These are phyloP conservation scores for Nakazawaea molendinolei DNA, from an alignment of 805 yeast species.

Conservation along the genomic window DNA sequence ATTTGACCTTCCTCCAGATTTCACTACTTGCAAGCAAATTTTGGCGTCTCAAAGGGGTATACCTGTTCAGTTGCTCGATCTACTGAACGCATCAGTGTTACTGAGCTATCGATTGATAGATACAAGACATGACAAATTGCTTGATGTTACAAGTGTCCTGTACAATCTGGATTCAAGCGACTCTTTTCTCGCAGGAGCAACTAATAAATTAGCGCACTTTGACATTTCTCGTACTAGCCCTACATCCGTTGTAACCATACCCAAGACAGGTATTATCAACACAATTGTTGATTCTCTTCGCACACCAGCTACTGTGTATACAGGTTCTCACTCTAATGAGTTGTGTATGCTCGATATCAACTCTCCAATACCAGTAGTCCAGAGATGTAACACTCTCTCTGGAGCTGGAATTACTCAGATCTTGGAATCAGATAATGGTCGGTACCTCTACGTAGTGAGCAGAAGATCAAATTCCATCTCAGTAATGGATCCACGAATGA, in stretches of 20 bases:
- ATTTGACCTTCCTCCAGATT: too few species aligned
- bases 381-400: not conserved
- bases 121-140: constrained; percentile 25
- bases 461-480: constrained; percentile 24
- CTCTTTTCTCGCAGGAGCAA: constrained; percentile 28
- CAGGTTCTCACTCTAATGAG: too few species aligned
- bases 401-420: constrained; percentile 30
- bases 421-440: constrained; percentile 28
- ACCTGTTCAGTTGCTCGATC: constrained; percentile 28
- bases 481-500: constrained; percentile 29
- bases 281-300: too few species aligned
- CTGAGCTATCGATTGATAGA: constrained; percentile 25
- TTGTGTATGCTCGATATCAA: constrained; percentile 23
- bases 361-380: constrained; percentile 8
- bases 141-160: constrained; percentile 22
- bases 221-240: too few species aligned
- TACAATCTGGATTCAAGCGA: constrained; percentile 15
- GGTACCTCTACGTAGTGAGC: constrained; percentile 26
- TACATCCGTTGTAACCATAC: too few species aligned
- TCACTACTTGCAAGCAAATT: too few species aligned
- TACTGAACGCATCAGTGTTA: constrained; percentile 14
- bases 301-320: too few species aligned
- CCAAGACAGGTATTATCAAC: too few species aligned
- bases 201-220: constrained; percentile 21
- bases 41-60: constrained; percentile 24